Conservation (phyloP, 441 rosid species). For the Jatropha multifida region DNA sequence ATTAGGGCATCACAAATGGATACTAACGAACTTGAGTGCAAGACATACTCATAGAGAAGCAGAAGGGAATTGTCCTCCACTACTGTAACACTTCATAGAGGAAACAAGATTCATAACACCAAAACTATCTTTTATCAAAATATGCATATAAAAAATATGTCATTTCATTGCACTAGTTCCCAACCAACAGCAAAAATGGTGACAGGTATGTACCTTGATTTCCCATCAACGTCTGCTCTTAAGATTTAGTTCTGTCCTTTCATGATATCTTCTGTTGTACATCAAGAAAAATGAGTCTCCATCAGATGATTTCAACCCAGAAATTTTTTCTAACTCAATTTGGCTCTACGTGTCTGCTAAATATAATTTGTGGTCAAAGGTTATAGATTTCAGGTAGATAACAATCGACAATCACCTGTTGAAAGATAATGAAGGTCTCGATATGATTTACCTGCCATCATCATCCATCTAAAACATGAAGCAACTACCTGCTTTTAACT, state of each 20-base stretch:
- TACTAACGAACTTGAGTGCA: background rate
- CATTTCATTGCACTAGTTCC: background rate
- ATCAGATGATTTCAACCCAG: slow-evolving; percentile 11
- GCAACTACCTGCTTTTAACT: background rate
- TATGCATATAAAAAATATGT: background rate
- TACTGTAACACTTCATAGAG: background rate
- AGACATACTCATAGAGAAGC: slow-evolving; percentile 11
- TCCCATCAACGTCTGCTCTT: slow-evolving; percentile 6
- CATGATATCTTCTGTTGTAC: background rate
- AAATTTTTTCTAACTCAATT: background rate
- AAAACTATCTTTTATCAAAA: background rate
- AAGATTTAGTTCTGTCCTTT: slow-evolving; percentile 7
- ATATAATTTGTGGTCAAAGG: background rate
- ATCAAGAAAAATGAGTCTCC: background rate
- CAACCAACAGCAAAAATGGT: background rate
- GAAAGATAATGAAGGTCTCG: background rate
- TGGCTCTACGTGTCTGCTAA: background rate
- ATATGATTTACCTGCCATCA: background rate
- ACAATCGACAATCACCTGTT: background rate
- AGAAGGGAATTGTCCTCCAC: background rate
- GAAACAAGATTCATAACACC: background rate
- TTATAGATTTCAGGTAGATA: background rate
- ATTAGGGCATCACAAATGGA: background rate
- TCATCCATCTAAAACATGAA: background rate
- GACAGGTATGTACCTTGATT: background rate